Conservation (phyloP, 2,329 filamentous ascomycete species). For the Sclerotinia nivalis region DNA sequence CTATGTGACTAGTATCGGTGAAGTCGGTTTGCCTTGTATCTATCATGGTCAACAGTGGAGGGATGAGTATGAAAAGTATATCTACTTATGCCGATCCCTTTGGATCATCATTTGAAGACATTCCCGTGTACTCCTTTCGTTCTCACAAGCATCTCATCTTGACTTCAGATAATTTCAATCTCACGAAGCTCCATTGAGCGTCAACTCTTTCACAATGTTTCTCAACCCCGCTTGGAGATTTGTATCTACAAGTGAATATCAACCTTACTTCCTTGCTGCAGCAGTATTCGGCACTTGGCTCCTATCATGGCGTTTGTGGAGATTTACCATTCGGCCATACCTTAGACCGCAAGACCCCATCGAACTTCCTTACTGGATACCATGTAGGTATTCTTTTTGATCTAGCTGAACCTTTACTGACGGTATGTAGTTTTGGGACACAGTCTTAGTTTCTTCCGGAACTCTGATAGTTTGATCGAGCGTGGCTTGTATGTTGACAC, state of each 20-base stretch:
- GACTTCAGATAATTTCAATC: neutral
- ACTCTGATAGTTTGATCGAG: conserved; percentile 14
- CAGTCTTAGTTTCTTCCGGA: conserved; percentile 10
- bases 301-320: conserved; percentile 20
- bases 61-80: neutral
- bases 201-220: neutral
- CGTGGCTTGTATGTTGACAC: neutral
- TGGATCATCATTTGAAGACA: neutral
- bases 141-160: neutral
- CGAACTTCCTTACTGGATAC: conserved; percentile 24
- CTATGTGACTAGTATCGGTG: neutral
- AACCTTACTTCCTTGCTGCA: neutral
- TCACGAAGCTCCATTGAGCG: neutral
- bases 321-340: conserved; percentile 17
- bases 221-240: conserved; percentile 3
- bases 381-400: conserved; percentile 1
- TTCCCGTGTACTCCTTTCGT: neutral
- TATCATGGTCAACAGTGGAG: neutral
- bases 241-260: conserved; percentile 1
- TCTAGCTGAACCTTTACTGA: neutral
- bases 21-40: neutral
- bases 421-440: neutral
- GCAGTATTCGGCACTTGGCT: conserved; percentile 8
- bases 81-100: conserved; percentile 8
- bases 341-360: conserved; percentile 16